Evolutionary conservation across 306 rosid species (phyloP).

Genomic region (Trifolium repens): DNA sequence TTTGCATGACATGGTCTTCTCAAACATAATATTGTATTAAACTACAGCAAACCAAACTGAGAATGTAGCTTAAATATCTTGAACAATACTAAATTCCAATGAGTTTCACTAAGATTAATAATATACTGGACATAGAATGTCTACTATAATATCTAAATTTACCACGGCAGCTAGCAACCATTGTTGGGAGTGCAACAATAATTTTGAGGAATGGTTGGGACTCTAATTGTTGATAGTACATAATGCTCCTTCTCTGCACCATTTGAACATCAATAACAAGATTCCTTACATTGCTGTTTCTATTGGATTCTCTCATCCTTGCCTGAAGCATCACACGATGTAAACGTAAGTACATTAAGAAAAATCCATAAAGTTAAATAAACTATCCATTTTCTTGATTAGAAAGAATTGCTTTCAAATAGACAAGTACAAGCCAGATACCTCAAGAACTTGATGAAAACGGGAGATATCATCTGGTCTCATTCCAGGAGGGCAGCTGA

Average conservation of each 20-base stretch:
- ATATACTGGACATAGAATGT: constrained; percentile 29
- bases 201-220: constrained; percentile 87
- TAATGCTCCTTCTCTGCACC: constrained; percentile 84
- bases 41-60: constrained; percentile 33
- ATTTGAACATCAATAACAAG: constrained; percentile 76
- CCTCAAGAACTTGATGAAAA: constrained; percentile 86
- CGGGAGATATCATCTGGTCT: constrained; percentile 84
- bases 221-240: constrained; percentile 83
- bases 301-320: constrained; percentile 89
- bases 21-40: constrained; percentile 27
- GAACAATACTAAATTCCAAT: constrained; percentile 15
- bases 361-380: constrained; percentile 7
- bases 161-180: constrained; percentile 99
- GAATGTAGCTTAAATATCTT: constrained; percentile 13
- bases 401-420: constrained; percentile 15
- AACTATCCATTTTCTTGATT: constrained; percentile 11
- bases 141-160: constrained; percentile 36
- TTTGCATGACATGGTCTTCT: constrained; percentile 9
- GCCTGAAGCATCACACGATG: constrained; percentile 52
- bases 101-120: constrained; percentile 28
- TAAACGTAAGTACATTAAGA: constrained; percentile 33
- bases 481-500: constrained; percentile 88
- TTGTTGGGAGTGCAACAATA: constrained; percentile 90
- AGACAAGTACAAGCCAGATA: constrained; percentile 39
- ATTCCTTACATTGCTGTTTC: constrained; percentile 71